Percentiles rank a stretch among this genome's conserved stretches.
Evolutionary conservation across 129 eudicot genomes (phyloP).

Genomic region (Ambrosia artemisiifolia): DNA sequence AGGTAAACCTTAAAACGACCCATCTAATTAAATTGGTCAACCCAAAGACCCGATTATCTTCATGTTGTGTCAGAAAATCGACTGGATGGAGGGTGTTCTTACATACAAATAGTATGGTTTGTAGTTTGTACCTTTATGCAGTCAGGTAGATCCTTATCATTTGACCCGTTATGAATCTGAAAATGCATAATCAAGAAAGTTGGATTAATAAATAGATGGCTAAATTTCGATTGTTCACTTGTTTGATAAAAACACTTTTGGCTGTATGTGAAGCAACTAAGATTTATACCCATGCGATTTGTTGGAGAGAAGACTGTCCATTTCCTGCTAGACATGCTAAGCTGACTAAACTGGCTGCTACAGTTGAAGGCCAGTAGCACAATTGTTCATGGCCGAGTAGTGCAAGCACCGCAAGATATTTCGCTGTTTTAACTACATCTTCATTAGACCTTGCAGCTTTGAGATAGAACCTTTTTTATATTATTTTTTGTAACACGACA

Average conservation of each 20-base stretch:
- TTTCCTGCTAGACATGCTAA: constrained; percentile 63
- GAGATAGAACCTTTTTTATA: constrained; percentile 69
- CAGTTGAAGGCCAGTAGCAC: constrained; percentile 91
- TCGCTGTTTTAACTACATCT: constrained; percentile 56
- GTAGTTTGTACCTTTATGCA: constrained; percentile 68
- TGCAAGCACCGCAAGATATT: constrained; percentile 64
- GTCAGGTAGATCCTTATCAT: constrained; percentile 61
- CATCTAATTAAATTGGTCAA: too few relatives aligned
- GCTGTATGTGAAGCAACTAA: constrained; percentile 5
- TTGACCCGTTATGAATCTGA: constrained; percentile 60
- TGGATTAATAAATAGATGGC: constrained; percentile 16
- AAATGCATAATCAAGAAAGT: constrained; percentile 14
- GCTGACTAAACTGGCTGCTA: constrained; percentile 86
- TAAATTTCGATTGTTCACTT: background rate
- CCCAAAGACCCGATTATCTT: too few relatives aligned
- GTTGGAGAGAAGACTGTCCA: constrained; percentile 55
- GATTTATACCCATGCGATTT: constrained; percentile 46
- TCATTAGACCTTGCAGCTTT: constrained; percentile 81
- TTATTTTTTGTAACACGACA: constrained; percentile 16
- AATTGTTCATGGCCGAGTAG: constrained; percentile 72
- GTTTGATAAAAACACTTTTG: background rate
- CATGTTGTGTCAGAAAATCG: too few relatives aligned
- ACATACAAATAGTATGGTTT: background rate
- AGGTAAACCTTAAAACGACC: too few relatives aligned
- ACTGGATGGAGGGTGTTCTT: too few relatives aligned